These are phyloP conservation scores for Talaromyces verruculosus DNA, from an alignment of 2,329 filamentous ascomycete genomes.

Conservation along the genomic window DNA sequence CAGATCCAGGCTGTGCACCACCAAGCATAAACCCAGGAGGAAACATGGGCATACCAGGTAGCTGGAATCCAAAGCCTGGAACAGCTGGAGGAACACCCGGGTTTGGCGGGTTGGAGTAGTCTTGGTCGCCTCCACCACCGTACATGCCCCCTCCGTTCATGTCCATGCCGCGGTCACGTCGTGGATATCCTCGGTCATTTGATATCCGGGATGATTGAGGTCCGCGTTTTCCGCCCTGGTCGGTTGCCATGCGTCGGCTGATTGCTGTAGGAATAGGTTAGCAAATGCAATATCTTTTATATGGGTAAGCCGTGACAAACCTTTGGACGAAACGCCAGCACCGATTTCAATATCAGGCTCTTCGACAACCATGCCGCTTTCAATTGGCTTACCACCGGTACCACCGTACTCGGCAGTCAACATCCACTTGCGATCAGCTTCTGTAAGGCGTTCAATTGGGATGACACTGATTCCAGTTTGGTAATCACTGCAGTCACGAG, in stretches of 20 bases:
- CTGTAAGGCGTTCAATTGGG: constrained; percentile 86
- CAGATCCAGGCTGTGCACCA: constrained; percentile 35
- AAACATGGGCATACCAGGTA: constrained; percentile 51
- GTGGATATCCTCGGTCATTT: constrained; percentile 34
- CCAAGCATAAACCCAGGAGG: constrained; percentile 51
- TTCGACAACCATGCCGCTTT: constrained; percentile 83
- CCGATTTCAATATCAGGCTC: constrained; percentile 99
- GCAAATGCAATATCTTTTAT: background rate
- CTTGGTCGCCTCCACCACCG: constrained; percentile 34
- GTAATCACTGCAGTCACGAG: constrained; percentile 96
- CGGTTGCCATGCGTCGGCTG: constrained; percentile 53
- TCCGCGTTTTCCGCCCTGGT: constrained; percentile 51
- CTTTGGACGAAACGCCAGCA: constrained; percentile 94
- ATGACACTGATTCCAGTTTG: constrained; percentile 88
- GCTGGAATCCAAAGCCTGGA: constrained; percentile 57
- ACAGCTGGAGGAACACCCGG: constrained; percentile 56
- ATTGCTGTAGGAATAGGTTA: constrained; percentile 40
- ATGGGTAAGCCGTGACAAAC: constrained; percentile 33
- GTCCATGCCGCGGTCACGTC: constrained; percentile 34
- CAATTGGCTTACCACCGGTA: constrained; percentile 78
- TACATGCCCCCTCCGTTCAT: constrained; percentile 31
- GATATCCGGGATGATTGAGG: constrained; percentile 48
- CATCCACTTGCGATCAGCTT: constrained; percentile 97
- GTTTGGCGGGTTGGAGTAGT: constrained; percentile 41
- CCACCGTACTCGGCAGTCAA: constrained; percentile 89